phyloP scores from a whole-genome alignment of 257 asterid genomes.

The Ligustrum vulgare region DNA sequence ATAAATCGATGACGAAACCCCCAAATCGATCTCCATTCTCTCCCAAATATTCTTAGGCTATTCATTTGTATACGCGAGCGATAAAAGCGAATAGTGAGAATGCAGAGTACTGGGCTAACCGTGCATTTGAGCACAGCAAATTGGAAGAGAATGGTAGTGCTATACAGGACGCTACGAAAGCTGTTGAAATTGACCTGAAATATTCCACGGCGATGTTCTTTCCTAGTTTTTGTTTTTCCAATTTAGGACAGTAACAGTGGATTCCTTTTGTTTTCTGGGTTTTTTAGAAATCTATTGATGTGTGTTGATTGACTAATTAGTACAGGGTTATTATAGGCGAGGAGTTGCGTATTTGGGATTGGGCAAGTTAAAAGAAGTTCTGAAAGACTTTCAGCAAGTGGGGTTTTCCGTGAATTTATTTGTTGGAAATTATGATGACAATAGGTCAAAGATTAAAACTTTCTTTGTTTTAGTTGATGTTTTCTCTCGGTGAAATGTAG shows the following conservation, averaged over 20 bases:
- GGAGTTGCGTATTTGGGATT: conserved; percentile 92
- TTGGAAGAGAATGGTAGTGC: conserved; percentile 99
- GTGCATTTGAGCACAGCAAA: conserved; percentile 92
- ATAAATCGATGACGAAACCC: too few species aligned
- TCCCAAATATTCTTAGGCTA: conserved; percentile 81
- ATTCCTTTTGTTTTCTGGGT: neutral
- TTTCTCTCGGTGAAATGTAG: neutral
- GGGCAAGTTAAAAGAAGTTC: conserved; percentile 96
- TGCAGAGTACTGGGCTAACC: conserved; percentile 98
- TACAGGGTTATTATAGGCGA: conserved; percentile 94
- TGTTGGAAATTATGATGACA: conserved; percentile 14
- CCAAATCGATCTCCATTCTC: too few species aligned
- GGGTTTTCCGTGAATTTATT: conserved; percentile 24
- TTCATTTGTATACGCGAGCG: conserved; percentile 92
- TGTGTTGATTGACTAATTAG: conserved; percentile 12
- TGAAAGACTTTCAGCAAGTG: conserved; percentile 92
- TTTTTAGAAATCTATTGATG: conserved; percentile 8
- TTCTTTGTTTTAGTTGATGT: neutral
- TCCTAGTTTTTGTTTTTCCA: neutral
- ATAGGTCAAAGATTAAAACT: conserved; percentile 13
- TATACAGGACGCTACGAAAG: conserved; percentile 77
- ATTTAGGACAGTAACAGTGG: neutral
- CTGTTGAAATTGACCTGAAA: conserved; percentile 81
- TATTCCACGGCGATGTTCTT: conserved; percentile 70
- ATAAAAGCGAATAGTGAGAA: conserved; percentile 59